These are phyloP conservation scores for Vinca major DNA, from an alignment of 305 asterid genomes.

Conservation along the genomic window DNA sequence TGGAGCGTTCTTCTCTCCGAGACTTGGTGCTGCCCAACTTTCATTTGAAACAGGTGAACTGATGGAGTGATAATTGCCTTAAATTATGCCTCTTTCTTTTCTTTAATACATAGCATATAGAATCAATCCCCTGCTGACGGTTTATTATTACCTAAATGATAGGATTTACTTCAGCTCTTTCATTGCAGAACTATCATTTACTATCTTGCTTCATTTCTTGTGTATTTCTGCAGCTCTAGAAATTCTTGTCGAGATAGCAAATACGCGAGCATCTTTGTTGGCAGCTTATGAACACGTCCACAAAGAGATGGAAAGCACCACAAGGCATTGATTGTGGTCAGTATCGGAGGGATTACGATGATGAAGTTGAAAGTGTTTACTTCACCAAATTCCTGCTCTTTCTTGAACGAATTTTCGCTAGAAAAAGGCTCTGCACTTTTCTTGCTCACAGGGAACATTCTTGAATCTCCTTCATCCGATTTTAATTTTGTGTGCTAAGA, in stretches of 20 bases:
- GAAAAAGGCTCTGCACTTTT: neutral
- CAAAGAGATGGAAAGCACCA: conserved; percentile 30
- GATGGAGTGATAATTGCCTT: neutral
- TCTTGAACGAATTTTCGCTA: neutral
- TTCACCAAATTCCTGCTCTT: neutral
- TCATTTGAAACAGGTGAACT: conserved; percentile 75
- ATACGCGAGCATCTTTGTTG: conserved; percentile 47
- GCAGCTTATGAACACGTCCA: conserved; percentile 45
- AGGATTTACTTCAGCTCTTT: neutral
- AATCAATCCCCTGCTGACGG: too few species aligned
- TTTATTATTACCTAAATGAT: too few species aligned
- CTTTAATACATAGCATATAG: too few species aligned
- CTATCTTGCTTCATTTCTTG: neutral
- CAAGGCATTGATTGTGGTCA: neutral
- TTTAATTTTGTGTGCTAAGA: neutral
- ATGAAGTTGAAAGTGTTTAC: neutral
- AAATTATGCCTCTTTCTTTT: neutral
- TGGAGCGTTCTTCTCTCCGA: conserved; percentile 72
- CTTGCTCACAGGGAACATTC: neutral
- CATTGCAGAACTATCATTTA: neutral
- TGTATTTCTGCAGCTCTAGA: conserved; percentile 50
- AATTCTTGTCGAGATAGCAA: conserved; percentile 55
- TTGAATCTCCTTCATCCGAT: neutral
- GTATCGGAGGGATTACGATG: neutral
- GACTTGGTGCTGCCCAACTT: conserved; percentile 73